Evolutionary conservation across 192 early-diverging fungal species (phyloP).

Genomic region (Funneliformis mosseae): DNA sequence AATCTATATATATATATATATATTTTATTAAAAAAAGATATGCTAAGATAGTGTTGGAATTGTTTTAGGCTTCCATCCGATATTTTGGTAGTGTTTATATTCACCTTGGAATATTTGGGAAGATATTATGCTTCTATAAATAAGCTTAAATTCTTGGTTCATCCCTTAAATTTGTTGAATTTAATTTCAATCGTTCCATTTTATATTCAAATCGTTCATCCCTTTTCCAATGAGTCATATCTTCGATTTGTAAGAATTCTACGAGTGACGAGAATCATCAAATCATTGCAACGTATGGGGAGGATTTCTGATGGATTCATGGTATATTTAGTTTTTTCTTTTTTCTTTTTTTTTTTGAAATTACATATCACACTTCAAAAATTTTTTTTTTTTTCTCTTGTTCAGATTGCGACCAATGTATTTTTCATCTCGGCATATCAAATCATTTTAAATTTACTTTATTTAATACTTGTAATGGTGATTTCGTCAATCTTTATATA

Average conservation of each 20-base stretch:
- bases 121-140: neutral
- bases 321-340: neutral
- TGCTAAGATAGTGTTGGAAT: neutral
- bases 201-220: neutral
- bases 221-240: neutral
- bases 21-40: neutral
- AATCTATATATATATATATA: neutral
- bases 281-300: conserved; percentile 1
- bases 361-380: too few species aligned
- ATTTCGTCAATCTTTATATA: neutral
- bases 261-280: conserved; percentile 10
- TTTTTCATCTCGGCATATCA: neutral
- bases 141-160: neutral
- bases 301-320: conserved; percentile 26
- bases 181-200: neutral
- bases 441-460: neutral
- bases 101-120: neutral
- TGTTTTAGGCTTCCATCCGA: neutral
- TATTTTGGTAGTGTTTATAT: neutral
- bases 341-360: neutral
- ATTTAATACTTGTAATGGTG: neutral
- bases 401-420: neutral
- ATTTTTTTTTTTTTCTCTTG: too few species aligned
- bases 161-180: neutral
- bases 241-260: conserved; percentile 23